Evolutionary conservation across 495 filamentous ascomycete genomes (phyloP).

Genomic region (Acidiella bohemica): DNA sequence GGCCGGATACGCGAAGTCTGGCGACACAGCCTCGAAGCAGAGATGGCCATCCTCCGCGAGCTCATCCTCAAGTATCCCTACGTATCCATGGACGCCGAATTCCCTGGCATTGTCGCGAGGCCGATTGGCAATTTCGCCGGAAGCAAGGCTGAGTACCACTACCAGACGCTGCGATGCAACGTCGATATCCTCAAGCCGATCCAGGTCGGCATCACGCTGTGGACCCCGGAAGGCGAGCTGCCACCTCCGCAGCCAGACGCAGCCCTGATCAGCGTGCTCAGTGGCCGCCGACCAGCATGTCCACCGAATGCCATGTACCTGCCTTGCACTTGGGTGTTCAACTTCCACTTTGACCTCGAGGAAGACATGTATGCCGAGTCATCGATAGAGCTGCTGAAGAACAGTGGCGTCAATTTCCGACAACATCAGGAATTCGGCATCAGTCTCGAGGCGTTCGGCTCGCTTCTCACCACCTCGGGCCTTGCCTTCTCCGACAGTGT

Average conservation of each 20-base stretch:
- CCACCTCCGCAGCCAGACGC: conserved; percentile 53
- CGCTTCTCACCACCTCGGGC: conserved; percentile 79
- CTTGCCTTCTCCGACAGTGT: conserved; percentile 79
- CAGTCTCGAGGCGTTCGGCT: conserved; percentile 73
- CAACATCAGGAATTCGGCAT: conserved; percentile 80
- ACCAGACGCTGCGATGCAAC: conserved; percentile 93
- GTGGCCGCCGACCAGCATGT: conserved; percentile 30
- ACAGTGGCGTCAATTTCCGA: conserved; percentile 77
- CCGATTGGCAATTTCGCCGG: conserved; percentile 78
- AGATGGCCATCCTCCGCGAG: conserved; percentile 66
- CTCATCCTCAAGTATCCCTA: conserved; percentile 84
- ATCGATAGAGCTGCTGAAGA: conserved; percentile 75
- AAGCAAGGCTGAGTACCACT: conserved; percentile 93
- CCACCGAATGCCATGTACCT: conserved; percentile 45
- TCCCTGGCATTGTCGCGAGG: conserved; percentile 86
- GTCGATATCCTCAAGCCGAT: conserved; percentile 95
- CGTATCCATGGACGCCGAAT: conserved; percentile 97
- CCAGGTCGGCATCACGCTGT: conserved; percentile 86
- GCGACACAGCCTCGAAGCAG: conserved; percentile 78
- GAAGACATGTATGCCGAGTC: conserved; percentile 93
- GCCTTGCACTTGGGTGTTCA: conserved; percentile 95
- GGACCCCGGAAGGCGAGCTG: conserved; percentile 73
- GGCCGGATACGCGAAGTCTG: conserved; percentile 83
- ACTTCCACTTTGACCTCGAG: conserved; percentile 89
- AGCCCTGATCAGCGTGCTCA: conserved; percentile 33